phyloP scores from a whole-genome alignment of 1,139 yeast species.

The Tardiomyces blankii region DNA sequence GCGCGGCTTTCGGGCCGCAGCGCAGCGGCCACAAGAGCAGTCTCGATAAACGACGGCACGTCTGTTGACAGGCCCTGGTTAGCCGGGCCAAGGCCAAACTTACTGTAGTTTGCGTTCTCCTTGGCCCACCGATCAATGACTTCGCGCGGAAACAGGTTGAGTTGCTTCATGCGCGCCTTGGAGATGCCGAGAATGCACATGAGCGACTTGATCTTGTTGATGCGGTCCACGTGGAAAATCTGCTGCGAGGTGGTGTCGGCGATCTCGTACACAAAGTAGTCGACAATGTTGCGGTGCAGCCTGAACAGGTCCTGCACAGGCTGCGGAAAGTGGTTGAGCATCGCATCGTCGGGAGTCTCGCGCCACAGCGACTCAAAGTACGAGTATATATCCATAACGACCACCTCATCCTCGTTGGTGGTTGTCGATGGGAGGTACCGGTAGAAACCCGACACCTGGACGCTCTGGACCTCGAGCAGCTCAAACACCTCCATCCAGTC shows the following conservation, averaged over 20 bases:
- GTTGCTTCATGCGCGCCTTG: constrained; percentile 55
- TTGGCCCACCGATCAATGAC: too few relatives aligned
- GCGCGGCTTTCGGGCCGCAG: constrained; percentile 71
- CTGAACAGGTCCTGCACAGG: constrained; percentile 58
- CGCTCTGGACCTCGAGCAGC: constrained; percentile 55
- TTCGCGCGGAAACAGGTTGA: constrained; percentile 43
- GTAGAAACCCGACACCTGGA: constrained; percentile 46
- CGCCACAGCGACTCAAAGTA: constrained; percentile 52
- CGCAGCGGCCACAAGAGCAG: constrained; percentile 66
- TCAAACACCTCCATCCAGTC: constrained; percentile 81
- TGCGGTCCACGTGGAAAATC: constrained; percentile 46
- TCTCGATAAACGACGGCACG: constrained; percentile 79
- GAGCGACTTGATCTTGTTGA: constrained; percentile 59
- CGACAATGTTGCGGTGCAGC: constrained; percentile 56
- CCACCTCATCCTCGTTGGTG: constrained; percentile 44
- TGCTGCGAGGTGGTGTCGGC: constrained; percentile 38
- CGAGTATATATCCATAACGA: constrained; percentile 56
- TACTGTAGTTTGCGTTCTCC: too few relatives aligned
- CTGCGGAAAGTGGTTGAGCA: constrained; percentile 53
- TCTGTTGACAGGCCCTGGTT: constrained; percentile 34
- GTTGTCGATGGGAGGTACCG: constrained; percentile 39
- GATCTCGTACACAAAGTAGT: constrained; percentile 54
- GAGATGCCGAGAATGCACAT: constrained; percentile 57
- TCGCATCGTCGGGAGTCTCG: constrained; percentile 28
- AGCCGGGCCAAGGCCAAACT: constrained; percentile 6